phyloP scores from a whole-genome alignment of 768 basidiomycete species.

The Termitomyces sp. region DNA sequence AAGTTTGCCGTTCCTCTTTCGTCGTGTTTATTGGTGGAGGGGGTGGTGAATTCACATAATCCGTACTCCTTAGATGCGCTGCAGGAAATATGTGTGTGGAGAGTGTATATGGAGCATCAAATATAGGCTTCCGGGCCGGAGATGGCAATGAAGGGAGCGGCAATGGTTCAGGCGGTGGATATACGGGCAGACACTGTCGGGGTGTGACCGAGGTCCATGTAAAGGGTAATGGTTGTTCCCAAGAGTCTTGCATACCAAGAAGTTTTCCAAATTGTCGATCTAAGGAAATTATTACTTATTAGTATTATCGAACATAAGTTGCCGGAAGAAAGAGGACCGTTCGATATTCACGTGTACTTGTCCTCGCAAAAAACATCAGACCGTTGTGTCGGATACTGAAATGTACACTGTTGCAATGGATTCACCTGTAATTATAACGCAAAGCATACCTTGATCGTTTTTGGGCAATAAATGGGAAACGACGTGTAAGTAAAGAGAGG shows the following conservation, averaged over 20 bases:
- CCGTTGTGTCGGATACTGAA: background rate
- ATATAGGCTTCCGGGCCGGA: constrained; percentile 26
- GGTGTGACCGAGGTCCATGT: constrained; percentile 21
- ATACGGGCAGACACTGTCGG: constrained; percentile 26
- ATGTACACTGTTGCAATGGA: background rate
- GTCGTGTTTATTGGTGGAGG: constrained; percentile 23
- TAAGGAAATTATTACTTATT: background rate
- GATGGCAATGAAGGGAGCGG: constrained; percentile 33
- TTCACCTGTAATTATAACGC: background rate
- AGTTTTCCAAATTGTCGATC: background rate
- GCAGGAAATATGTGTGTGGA: constrained; percentile 55
- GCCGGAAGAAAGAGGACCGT: background rate
- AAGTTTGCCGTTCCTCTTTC: constrained; percentile 28
- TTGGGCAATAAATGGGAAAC: background rate
- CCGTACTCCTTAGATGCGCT: constrained; percentile 42
- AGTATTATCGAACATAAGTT: background rate
- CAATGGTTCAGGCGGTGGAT: constrained; percentile 32
- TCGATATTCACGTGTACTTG: background rate
- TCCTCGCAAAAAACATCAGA: background rate
- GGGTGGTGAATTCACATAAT: constrained; percentile 30
- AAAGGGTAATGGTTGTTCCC: constrained; percentile 19
- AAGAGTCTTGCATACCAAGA: constrained; percentile 9
- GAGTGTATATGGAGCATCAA: constrained; percentile 32
- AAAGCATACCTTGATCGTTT: background rate
- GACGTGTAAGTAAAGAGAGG: background rate